A percentile compares a stretch with the other conserved stretches of the same genome.
Evolutionary conservation across 2,329 filamentous ascomycete genomes (phyloP).

Genomic region (Colletotrichum gloeosporioides): DNA sequence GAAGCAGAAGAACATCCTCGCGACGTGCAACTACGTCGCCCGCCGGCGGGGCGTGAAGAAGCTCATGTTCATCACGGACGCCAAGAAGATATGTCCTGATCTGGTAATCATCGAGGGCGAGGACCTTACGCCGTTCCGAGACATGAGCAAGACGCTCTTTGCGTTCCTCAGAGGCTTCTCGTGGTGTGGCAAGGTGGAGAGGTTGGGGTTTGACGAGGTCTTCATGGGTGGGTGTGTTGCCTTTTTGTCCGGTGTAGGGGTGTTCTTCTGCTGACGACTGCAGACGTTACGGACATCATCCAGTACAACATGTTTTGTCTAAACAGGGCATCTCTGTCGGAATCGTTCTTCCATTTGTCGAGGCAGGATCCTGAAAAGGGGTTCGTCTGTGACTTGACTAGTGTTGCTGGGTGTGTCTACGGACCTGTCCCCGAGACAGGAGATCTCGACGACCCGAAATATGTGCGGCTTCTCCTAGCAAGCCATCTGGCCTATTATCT

Average conservation of each 20-base stretch:
- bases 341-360: conserved; percentile 83
- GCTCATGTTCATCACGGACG: conserved; percentile 84
- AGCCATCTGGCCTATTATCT: conserved; percentile 83
- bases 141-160: conserved; percentile 84
- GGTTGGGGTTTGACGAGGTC: conserved; percentile 90
- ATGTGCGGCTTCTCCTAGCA: conserved; percentile 72
- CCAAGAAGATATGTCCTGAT: conserved; percentile 80
- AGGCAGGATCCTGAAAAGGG: conserved; percentile 77
- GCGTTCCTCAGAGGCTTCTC: conserved; percentile 73
- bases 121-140: conserved; percentile 82
- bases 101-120: conserved; percentile 87
- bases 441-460: conserved; percentile 42
- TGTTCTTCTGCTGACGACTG: conserved; percentile 43
- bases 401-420: conserved; percentile 66
- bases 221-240: conserved; percentile 44
- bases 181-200: conserved; percentile 81
- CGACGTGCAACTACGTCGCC: conserved; percentile 94
- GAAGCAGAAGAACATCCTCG: conserved; percentile 91
- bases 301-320: conserved; percentile 79
- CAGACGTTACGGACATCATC: conserved; percentile 87
- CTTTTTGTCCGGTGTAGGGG: no score
- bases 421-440: conserved; percentile 25
- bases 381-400: conserved; percentile 78
- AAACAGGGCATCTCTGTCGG: conserved; percentile 65
- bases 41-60: conserved; percentile 77